Evolutionary conservation across 345 rosid genomes (phyloP), one percentile per base, ranked within the genome.

Genomic region (Cardamine occulta): DNA sequence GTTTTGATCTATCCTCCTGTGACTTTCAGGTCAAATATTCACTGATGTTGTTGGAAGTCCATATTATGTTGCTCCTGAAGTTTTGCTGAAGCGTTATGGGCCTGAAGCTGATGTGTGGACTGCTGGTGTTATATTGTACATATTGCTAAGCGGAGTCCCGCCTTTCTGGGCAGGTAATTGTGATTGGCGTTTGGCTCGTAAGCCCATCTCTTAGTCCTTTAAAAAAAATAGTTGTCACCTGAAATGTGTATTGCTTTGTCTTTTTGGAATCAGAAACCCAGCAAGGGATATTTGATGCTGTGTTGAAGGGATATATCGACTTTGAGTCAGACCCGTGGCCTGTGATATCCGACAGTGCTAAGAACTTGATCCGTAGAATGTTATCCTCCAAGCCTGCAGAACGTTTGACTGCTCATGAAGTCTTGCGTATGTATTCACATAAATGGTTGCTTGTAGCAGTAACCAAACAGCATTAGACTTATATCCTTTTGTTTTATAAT

Each of bases 71-170:
- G 99, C 99, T 71, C 99, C 99, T 11, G 99, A 92, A 83, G 99
- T 95, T 48, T 92, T 95, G 54, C 88, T 86, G 21, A 95, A 95
- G 82, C 89, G 84, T 72, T 95, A 90, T 74, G 98, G 98, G 48
- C 98, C 95, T 66, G 97, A 81, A 80, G 98, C 98, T 45, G 98
- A 94, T 79, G 98, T 94, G 29, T 94, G 98, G 98, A 94, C 98
- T 35, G 97, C 97, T 23, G 98, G 98, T 45, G 97, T 94, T 80
- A 94, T 94, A 75, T 49, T 94, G 52, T 94, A 94, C 64, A 94
- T 94, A 74, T 85, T 94, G 88, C 85, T 94, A 39, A 94, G 98
- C 55, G 98, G 98, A 19, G 98, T 94, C 56, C 98, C 98, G 1
- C 98, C 98, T 37, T 94, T 93, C 72, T 95, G 99, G 99, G 99